A percentile compares a stretch with the other conserved stretches of the same genome.
phyloP scores from a whole-genome alignment of 495 filamentous ascomycete genomes.

The Penicillium ucsense region DNA sequence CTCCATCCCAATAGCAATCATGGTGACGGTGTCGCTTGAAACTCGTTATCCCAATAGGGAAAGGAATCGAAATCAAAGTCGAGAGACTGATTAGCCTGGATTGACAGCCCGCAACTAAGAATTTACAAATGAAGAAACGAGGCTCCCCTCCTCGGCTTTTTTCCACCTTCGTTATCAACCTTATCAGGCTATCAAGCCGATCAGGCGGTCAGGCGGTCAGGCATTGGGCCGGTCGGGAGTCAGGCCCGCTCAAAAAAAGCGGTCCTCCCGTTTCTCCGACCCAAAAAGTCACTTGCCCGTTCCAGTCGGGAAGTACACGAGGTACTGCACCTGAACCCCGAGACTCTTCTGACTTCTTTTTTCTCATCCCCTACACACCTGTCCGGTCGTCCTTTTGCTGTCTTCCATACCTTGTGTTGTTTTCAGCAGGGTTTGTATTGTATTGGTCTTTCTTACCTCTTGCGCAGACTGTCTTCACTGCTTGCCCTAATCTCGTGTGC shows the following conservation, averaged over 20 bases:
- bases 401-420: constrained; percentile 10
- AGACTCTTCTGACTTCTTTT: constrained; percentile 7
- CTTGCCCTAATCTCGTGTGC: constrained; percentile 2
- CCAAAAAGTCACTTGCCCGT: neutral
- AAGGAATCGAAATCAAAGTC: neutral
- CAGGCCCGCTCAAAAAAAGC: constrained; percentile 8
- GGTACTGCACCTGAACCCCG: constrained; percentile 4
- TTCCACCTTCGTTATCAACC: neutral
- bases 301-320: too few species aligned
- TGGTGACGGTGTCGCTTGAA: constrained; percentile 16
- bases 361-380: constrained; percentile 2
- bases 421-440: neutral
- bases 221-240: too few species aligned
- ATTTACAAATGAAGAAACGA: too few species aligned
- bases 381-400: constrained; percentile 1
- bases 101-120: too few species aligned
- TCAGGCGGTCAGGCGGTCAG: too few species aligned
- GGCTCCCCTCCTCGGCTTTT: too few species aligned
- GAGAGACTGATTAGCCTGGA: too few species aligned
- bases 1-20: constrained; percentile 89
- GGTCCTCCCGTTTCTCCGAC: constrained; percentile 21
- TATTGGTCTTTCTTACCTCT: neutral
- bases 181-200: constrained; percentile 4
- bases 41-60: neutral
- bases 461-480: constrained; percentile 2